Conservation (phyloP, 805 yeast genomes). For the Yamadazyma laniorum region DNA sequence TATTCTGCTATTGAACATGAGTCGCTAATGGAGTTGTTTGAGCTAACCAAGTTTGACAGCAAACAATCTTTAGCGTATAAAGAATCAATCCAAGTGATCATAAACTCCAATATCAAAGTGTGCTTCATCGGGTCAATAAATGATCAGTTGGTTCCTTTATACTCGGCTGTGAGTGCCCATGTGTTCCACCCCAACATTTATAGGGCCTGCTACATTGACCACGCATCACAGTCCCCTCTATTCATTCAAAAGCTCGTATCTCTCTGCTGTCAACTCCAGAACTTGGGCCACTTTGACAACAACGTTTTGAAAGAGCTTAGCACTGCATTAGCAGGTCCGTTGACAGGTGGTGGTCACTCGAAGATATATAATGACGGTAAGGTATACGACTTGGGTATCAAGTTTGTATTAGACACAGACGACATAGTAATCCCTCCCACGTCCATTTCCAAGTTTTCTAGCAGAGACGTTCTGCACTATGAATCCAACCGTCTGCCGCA, state of each 20-base stretch:
- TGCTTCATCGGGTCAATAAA: slow-evolving; percentile 86
- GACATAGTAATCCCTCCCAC: slow-evolving; percentile 46
- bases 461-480: background rate
- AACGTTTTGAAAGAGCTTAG: slow-evolving; percentile 85
- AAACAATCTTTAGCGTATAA: slow-evolving; percentile 68
- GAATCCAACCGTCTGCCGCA: slow-evolving; percentile 7
- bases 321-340: slow-evolving; percentile 70
- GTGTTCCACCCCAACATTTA: slow-evolving; percentile 86
- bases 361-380: slow-evolving; percentile 79
- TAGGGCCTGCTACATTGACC: slow-evolving; percentile 87
- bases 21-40: slow-evolving; percentile 81
- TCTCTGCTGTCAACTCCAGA: slow-evolving; percentile 69
- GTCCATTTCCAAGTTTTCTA: background rate
- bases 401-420: slow-evolving; percentile 72
- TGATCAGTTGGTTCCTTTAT: slow-evolving; percentile 91
- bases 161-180: slow-evolving; percentile 81
- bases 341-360: slow-evolving; percentile 96
- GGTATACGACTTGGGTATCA: slow-evolving; percentile 79
- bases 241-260: slow-evolving; percentile 75
- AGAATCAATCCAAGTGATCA: slow-evolving; percentile 61
- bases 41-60: slow-evolving; percentile 76
- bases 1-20: slow-evolving; percentile 88
- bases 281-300: slow-evolving; percentile 79
- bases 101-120: slow-evolving; percentile 70
- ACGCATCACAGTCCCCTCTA: slow-evolving; percentile 70